Percentiles rank a stretch among this genome's conserved stretches.
phyloP scores from a whole-genome alignment of 139 green algal genomes.

The Edaphochlamys debaryana region DNA sequence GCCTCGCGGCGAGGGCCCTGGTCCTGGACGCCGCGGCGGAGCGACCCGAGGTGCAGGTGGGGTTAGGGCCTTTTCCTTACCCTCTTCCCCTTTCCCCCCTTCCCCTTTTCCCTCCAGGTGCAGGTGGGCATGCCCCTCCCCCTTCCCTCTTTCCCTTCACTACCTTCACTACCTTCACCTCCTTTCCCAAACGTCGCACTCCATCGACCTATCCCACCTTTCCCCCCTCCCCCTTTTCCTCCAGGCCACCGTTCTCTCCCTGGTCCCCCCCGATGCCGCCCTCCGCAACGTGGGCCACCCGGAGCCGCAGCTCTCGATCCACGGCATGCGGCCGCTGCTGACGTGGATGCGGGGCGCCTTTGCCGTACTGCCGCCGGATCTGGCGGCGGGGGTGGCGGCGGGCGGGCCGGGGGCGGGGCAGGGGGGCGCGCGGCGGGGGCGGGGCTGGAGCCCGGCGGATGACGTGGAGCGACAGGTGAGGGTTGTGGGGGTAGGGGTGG shows the following conservation, averaged over 20 bases:
- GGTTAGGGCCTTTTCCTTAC: too few relatives aligned
- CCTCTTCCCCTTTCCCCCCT: not conserved
- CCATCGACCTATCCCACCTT: too few relatives aligned
- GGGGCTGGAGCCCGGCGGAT: not conserved
- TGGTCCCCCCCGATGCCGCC: constrained; percentile 32
- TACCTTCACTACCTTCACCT: not conserved
- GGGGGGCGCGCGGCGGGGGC: not conserved
- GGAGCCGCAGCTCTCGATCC: constrained; percentile 38
- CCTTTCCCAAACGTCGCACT: not conserved
- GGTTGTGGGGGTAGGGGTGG: not conserved
- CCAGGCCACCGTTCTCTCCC: constrained; percentile 66
- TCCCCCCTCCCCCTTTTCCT: too few relatives aligned
- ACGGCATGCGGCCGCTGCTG: constrained; percentile 51
- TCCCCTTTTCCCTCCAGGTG: too few relatives aligned
- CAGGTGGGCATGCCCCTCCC: not conserved
- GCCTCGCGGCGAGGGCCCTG: constrained; percentile 15
- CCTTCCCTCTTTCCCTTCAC: not conserved
- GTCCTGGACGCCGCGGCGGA: constrained; percentile 64
- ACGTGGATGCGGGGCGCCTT: constrained; percentile 52
- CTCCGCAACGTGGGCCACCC: constrained; percentile 17
- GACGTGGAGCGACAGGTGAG: constrained; percentile 7
- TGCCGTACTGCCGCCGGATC: constrained; percentile 26
- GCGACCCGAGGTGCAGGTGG: constrained; percentile 70
- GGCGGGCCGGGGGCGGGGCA: not conserved
- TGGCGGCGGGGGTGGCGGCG: not conserved